Conservation (phyloP, 768 basidiomycete genomes). For the Melanogaster broomeanus region DNA sequence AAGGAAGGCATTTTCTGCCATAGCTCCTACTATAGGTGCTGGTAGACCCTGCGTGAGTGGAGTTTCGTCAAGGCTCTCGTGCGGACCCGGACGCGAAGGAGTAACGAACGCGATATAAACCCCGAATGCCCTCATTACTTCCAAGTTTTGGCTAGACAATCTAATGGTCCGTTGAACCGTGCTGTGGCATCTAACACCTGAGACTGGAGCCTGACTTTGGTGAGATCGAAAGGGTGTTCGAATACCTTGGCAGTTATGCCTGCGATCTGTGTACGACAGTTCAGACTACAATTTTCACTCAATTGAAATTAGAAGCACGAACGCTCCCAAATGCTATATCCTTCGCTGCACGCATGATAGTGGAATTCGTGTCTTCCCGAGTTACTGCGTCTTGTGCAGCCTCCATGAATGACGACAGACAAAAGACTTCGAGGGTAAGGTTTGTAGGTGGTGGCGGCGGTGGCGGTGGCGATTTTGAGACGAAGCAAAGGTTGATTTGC, state of each 20-base stretch:
- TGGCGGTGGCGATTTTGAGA: not conserved
- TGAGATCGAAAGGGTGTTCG: conserved; percentile 94
- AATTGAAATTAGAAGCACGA: conserved; percentile 22
- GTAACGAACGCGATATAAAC: conserved; percentile 79
- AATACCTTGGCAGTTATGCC: conserved; percentile 86
- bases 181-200: conserved; percentile 74
- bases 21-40: conserved; percentile 88
- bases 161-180: conserved; percentile 82
- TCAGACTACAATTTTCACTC: not conserved
- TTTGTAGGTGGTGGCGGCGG: not conserved
- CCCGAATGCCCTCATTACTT: conserved; percentile 77
- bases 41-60: conserved; percentile 71
- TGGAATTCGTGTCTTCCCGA: conserved; percentile 14
- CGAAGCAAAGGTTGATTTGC: conserved; percentile 5
- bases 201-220: conserved; percentile 91
- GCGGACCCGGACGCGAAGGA: not conserved
- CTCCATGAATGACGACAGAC: conserved; percentile 14
- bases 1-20: conserved; percentile 87
- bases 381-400: conserved; percentile 3
- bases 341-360: conserved; percentile 32
- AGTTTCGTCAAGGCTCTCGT: conserved; percentile 1
- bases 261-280: conserved; percentile 53
- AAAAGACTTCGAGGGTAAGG: not conserved
- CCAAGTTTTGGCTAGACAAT: conserved; percentile 85
- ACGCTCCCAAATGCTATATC: conserved; percentile 63